Conservation (phyloP, 1,284 basidiomycete genomes). For the Microbotryomycetes sp. region DNA sequence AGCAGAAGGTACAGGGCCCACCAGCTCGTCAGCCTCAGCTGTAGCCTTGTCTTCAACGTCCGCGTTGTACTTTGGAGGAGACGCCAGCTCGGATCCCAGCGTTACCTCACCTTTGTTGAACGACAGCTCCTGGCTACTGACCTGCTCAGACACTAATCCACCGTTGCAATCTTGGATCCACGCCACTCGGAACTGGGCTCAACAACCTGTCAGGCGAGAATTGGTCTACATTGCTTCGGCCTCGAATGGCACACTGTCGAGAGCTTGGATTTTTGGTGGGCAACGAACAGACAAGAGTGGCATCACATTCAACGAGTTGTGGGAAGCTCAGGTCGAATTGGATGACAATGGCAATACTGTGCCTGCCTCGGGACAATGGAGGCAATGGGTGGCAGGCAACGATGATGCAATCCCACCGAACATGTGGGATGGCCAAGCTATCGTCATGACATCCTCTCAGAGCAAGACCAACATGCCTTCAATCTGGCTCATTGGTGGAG, state of each 20-base stretch:
- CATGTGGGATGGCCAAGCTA: constrained; percentile 22
- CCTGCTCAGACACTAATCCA: neutral
- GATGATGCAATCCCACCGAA: constrained; percentile 1
- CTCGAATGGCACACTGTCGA: constrained; percentile 17
- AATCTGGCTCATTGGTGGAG: constrained; percentile 25
- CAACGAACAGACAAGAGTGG: constrained; percentile 15
- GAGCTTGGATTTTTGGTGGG: constrained; percentile 27
- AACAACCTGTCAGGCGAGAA: constrained; percentile 19
- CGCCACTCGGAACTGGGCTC: neutral
- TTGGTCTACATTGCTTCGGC: constrained; percentile 14
- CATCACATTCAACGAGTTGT: constrained; percentile 17
- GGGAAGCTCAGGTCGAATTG: constrained; percentile 11
- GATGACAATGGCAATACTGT: neutral
- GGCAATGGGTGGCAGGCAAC: neutral
- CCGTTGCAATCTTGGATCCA: constrained; percentile 9
- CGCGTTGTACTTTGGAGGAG: constrained; percentile 26
- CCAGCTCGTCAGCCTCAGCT: constrained; percentile 5
- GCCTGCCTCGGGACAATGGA: neutral
- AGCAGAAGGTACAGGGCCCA: constrained; percentile 4
- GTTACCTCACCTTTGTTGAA: constrained; percentile 14
- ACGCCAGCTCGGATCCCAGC: constrained; percentile 16
- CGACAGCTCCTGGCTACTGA: constrained; percentile 17
- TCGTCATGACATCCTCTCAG: constrained; percentile 6
- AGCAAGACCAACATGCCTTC: neutral
- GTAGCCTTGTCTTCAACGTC: constrained; percentile 10